Percentiles rank a stretch among this genome's conserved stretches.
These are phyloP conservation scores for Heimioporus punctisporus DNA, from an alignment of 1,284 basidiomycete genomes.

Conservation along the genomic window DNA sequence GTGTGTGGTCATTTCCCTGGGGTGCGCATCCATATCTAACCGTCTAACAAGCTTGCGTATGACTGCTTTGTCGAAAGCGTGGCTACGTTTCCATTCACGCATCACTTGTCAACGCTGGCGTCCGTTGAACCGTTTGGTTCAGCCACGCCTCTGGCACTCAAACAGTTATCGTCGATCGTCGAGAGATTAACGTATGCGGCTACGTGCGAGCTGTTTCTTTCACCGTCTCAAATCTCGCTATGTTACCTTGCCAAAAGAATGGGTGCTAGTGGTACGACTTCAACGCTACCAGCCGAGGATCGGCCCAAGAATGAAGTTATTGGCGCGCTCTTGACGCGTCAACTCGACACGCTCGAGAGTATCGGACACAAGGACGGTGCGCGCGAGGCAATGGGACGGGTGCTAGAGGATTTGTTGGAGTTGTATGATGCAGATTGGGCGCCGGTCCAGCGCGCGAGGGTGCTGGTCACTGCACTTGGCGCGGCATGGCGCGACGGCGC, in stretches of 20 bases:
- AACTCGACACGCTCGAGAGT: constrained; percentile 53
- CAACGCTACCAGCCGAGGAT: constrained; percentile 18
- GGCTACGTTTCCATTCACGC: constrained; percentile 51
- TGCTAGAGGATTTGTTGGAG: constrained; percentile 51
- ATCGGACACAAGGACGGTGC: constrained; percentile 59
- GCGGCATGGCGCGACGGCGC: constrained; percentile 47
- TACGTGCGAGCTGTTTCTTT: constrained; percentile 60
- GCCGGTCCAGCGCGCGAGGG: constrained; percentile 56
- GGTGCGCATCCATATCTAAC: too few species aligned
- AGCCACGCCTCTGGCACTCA: constrained; percentile 40
- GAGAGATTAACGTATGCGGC: constrained; percentile 70
- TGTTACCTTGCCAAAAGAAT: constrained; percentile 3
- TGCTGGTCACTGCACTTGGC: constrained; percentile 53
- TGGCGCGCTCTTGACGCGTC: constrained; percentile 63
- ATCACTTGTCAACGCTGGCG: constrained; percentile 24
- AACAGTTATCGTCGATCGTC: constrained; percentile 58
- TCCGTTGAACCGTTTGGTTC: constrained; percentile 32
- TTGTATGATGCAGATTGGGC: constrained; percentile 49
- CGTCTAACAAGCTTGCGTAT: constrained; percentile 58
- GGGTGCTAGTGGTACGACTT: too few species aligned
- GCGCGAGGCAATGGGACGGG: constrained; percentile 34
- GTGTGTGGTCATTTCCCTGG: background rate
- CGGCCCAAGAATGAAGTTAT: constrained; percentile 24
- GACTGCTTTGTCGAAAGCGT: constrained; percentile 58
- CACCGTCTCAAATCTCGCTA: constrained; percentile 41